These are phyloP conservation scores for Hypoxylon sp. DNA, from an alignment of 2,329 filamentous ascomycete species.

Conservation along the genomic window DNA sequence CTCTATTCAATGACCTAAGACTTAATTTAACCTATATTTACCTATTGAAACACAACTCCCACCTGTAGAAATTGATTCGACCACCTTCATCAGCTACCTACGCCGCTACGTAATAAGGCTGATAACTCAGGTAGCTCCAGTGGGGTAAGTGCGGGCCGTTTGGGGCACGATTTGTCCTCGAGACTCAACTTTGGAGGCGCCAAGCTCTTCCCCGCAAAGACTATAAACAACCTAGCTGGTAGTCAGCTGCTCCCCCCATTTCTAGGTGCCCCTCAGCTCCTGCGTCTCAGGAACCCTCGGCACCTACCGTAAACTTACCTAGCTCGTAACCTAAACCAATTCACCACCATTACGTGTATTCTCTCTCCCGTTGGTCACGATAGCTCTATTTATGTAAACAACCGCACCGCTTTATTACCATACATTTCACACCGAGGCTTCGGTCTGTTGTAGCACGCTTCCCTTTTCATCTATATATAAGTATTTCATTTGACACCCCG, in stretches of 20 bases:
- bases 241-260: conserved; percentile 28
- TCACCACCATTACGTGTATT: background rate
- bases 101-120: conserved; percentile 39
- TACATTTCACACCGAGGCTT: conserved; percentile 18
- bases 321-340: conserved; percentile 8
- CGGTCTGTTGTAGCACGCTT: conserved; percentile 18
- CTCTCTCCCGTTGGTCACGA: conserved; percentile 9
- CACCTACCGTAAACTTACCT: conserved; percentile 29
- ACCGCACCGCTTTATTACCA: conserved; percentile 13
- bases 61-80: background rate
- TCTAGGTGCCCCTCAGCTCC: conserved; percentile 19
- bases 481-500: conserved; percentile 16
- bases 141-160: conserved; percentile 35
- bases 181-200: conserved; percentile 23
- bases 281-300: conserved; percentile 44
- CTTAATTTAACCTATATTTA: background rate
- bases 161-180: conserved; percentile 21
- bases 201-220: conserved; percentile 38
- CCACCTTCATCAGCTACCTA: conserved; percentile 4
- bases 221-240: conserved; percentile 29
- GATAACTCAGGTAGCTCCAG: conserved; percentile 23
- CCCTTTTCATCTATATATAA: conserved; percentile 25
- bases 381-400: conserved; percentile 22
- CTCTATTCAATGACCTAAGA: background rate
- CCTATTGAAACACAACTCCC: background rate